Evolutionary conservation across 495 filamentous ascomycete genomes (phyloP), one percentile per base, ranked within the genome.

Genomic region (Trichocladium uniseriatum): DNA sequence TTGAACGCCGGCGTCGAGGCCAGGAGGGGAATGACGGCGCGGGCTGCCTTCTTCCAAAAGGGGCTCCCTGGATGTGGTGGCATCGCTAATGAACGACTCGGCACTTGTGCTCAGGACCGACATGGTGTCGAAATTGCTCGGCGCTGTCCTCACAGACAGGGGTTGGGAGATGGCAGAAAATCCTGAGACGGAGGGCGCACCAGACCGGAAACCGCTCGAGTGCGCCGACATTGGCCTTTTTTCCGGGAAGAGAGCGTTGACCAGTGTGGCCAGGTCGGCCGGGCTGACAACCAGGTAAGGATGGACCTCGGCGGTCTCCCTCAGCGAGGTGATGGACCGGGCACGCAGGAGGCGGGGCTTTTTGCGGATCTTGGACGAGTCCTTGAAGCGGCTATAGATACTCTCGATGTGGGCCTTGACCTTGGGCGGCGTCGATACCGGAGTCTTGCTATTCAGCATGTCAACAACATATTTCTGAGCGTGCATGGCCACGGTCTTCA

Each of bases 401-500:
- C 74, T 88, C 51, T 88, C 84, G 49, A 94, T 82, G 63, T 87
- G 86, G 20, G 68, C 70, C 54, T 81, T 80, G 59, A 91, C 77
- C 45, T 80, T 76, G 18, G 79, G 76, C 10, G 80, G 81, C 1
- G 79, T 79, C 4, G 81, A 79, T 6, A 76, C 70, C 28, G 74
- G 72, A 54, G 77, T 76, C 63, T 77, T 78, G 73, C 80, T 82
- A 21, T 59, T 53, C 28, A 64, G 69, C 71, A 82, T 76, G 55
- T 82, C 80, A 37, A 79, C 66, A 8, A 90, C 84, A 52, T 81
- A 78, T 60, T 83, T 83, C 49, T 90, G 84, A 44, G 87, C 80
- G 31, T 82, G 80, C 53, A 82, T 75, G 28, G 83, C 87, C 51
- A 95, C 82, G 56, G 87, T 79, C 57, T 86, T 88, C 43, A 98